Evolutionary conservation across 768 basidiomycete species (phyloP), one percentile per base, ranked within the genome.

Genomic region (Candolleomyces efflorescens): DNA sequence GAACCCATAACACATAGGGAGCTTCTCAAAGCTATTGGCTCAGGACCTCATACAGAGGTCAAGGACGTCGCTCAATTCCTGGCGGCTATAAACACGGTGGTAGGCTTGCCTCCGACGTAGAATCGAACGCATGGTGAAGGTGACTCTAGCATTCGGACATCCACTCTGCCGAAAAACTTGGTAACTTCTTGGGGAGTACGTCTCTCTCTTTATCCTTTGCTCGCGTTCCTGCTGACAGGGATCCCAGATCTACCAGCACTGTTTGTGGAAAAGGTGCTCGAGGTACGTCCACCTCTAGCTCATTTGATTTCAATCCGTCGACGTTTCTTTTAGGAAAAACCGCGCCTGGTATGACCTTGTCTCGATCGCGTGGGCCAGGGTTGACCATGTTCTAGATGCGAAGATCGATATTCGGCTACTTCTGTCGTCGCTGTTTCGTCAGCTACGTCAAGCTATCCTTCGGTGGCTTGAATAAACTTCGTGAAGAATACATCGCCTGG

Each of bases 351-450:
- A 53, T 45, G 55, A 11, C 55, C 27, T 18, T 26, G 13, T 15
- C 3, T 10, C 22, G 12, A 18, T 13, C 23, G 27, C 1, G 15
- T 10, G 26, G 38, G 20, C 36, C 57, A 51, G 10, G 18, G 51
- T 38, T 41, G 45, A 54, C 18, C 17, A 9, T 32, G 36, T 39
- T 27, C 32, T 54, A 92, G 91, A 77, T 76, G 53, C 84, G 88
- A 24, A 84, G 89, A 18, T 93, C 92, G 2, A 71, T 90, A 20
- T 89, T 92, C 68, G 92, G 90, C 2, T 90, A 84, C 64, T 93
- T 92, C 65, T 85, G 82, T 62, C 86, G 91, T 48, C 80, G 92
- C 41, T 91, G 88, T 66, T 86, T 80, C 59, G 78, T 90, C 50
- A 86, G 81, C 63, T 92, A 87, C 69, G 66, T 81, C 63, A 92